phyloP scores from a whole-genome alignment of 108 stramenopile species.

The Ochromonas danica region DNA sequence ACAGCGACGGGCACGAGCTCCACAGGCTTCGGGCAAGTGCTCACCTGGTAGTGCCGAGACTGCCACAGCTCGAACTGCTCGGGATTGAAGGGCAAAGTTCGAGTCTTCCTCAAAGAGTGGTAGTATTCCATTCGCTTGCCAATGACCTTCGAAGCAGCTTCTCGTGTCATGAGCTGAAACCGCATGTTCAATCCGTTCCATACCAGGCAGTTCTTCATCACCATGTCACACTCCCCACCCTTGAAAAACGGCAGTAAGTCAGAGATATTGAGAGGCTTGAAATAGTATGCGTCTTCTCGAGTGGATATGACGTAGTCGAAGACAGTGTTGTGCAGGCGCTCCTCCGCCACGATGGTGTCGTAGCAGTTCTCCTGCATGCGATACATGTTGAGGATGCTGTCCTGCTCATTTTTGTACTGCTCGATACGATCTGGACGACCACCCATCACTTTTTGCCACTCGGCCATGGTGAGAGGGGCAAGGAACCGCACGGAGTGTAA shows the following conservation, averaged over 20 bases:
- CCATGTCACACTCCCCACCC: not conserved
- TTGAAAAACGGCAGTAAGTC: no score
- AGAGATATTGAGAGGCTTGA: no score
- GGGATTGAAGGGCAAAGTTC: not conserved
- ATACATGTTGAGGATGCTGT: not conserved
- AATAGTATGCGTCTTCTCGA: no score
- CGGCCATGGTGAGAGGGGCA: no score
- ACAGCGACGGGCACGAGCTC: not conserved
- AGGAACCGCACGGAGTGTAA: no score
- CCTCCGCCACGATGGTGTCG: no score
- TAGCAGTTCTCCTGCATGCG: not conserved
- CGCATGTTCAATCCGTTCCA: conserved; percentile 1
- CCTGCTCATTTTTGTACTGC: not conserved
- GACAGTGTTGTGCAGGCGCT: no score
- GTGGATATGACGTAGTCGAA: no score
- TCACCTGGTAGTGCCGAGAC: not conserved
- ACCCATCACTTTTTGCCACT: no score
- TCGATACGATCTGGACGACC: no score
- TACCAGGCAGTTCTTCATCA: not conserved
- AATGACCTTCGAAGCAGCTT: not conserved
- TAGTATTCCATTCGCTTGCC: not conserved
- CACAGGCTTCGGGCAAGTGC: not conserved
- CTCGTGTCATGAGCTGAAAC: not conserved
- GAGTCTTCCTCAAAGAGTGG: not conserved
- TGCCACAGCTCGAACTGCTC: not conserved